Evolutionary conservation across 2,329 filamentous ascomycete genomes (phyloP), one percentile per base, ranked within the genome.

Genomic region (Colletotrichum coccodes): DNA sequence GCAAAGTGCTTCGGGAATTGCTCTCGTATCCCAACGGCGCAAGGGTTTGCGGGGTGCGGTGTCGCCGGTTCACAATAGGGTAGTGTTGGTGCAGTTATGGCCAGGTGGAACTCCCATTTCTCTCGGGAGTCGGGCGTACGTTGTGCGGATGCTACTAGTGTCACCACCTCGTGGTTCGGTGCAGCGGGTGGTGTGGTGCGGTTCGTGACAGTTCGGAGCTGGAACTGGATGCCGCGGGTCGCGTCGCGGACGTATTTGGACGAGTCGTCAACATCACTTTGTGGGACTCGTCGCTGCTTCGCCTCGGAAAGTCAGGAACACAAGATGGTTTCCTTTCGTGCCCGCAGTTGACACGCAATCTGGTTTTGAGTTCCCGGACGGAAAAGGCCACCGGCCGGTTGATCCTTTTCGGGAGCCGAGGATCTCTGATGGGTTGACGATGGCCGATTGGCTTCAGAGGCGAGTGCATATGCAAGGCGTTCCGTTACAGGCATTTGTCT

Each of bases 91-190:
- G 53, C 58, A 56, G 26, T 36, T 32, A 62, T n/a, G 11, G 28
- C 11, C 42, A 47, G 18, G 60, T 64, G 65, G 65, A 54, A 59
- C 46, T 59, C 53, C 36, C 53, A n/a, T 58, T 21, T 23, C 52
- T 30, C 59, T 64, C 38, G 52, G 46, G 28, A 59, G 53, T 42
- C 53, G 60, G 65, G 60, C 65, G 54, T 34, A 46, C 53, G 50
- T 26, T 28, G 30, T 42, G 8, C 30, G 40, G 46, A 59, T n/a
- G 44, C 44, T n/a, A n/a, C 30, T 42, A 64, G 47, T 59, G 23
- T 5, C 8, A 7, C 23, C 6, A 28, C 36, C 53, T 32, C 53
- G 18, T 32, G 30, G 18, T 58, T 32, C 4, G 52, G 34, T 40
- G 34, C 8, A 42, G 36, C 6, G 26, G 21, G 53, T 21, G 18